These are phyloP conservation scores for Hyphodiscus sp. DNA, from an alignment of 2,329 filamentous ascomycete species.

Conservation along the genomic window DNA sequence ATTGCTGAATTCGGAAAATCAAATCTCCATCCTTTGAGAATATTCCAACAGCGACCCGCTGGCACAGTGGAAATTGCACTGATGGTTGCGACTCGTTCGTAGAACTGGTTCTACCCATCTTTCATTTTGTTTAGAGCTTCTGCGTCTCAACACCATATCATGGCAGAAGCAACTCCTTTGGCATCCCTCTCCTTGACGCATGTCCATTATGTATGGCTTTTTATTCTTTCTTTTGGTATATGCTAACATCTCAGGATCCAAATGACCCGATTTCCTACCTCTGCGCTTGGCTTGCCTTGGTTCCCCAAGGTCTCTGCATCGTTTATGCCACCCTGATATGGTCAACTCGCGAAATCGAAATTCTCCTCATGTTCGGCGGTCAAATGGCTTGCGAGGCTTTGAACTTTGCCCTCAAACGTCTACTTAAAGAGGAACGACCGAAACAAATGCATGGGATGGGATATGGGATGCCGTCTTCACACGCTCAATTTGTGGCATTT, in stretches of 20 bases:
- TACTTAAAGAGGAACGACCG: conserved; percentile 89
- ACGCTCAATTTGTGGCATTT: conserved; percentile 91
- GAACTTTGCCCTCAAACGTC: conserved; percentile 83
- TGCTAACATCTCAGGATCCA: conserved; percentile 58
- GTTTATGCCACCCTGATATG: conserved; percentile 86
- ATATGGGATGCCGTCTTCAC: conserved; percentile 95
- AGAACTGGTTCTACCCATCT: neutral
- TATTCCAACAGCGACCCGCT: neutral
- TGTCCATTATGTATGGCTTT: conserved; percentile 75
- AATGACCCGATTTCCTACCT: conserved; percentile 75
- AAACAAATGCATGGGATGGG: conserved; percentile 78
- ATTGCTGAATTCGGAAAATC: neutral
- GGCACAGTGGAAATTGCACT: neutral
- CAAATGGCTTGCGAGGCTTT: conserved; percentile 87
- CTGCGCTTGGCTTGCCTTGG: conserved; percentile 88
- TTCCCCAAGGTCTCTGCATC: conserved; percentile 86
- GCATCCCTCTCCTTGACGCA: conserved; percentile 92
- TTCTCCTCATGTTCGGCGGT: conserved; percentile 82
- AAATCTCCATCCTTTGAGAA: neutral
- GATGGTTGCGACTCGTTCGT: neutral
- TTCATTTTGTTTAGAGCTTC: neutral
- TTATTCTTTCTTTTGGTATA: conserved; percentile 1
- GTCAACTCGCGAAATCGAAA: conserved; percentile 85
- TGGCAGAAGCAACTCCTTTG: conserved; percentile 48
- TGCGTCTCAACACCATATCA: conserved; percentile 9